Percentiles rank a stretch among this genome's conserved stretches.
Conservation (phyloP, 768 basidiomycete species). For the Lanmaoa rubissima region DNA sequence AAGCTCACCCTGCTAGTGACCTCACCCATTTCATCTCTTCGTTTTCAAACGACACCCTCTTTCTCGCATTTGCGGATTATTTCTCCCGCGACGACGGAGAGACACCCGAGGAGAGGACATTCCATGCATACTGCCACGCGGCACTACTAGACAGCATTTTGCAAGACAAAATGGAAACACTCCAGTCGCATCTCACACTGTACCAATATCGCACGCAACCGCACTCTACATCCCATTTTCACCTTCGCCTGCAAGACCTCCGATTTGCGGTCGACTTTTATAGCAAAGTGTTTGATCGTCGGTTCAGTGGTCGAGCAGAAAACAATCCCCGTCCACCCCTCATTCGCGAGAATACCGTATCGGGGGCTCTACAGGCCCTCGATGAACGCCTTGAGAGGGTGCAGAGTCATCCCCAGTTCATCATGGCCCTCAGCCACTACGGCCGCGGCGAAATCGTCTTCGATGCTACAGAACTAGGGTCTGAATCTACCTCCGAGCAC, state of each 20-base stretch:
- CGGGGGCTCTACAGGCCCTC: constrained; percentile 60
- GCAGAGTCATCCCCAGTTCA: constrained; percentile 19
- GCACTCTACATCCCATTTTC: constrained; percentile 57
- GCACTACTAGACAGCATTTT: constrained; percentile 82
- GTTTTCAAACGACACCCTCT: constrained; percentile 77
- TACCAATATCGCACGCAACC: constrained; percentile 66
- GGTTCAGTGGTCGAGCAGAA: constrained; percentile 70
- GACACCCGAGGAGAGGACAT: constrained; percentile 56
- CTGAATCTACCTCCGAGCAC: constrained; percentile 10
- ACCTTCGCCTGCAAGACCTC: constrained; percentile 69
- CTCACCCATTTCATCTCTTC: constrained; percentile 84
- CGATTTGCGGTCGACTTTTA: constrained; percentile 78
- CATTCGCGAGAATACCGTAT: constrained; percentile 69
- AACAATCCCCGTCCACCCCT: constrained; percentile 65
- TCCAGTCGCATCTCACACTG: constrained; percentile 72
- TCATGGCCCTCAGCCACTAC: constrained; percentile 47
- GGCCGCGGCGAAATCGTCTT: constrained; percentile 49
- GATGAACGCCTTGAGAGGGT: constrained; percentile 55
- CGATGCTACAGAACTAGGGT: constrained; percentile 14
- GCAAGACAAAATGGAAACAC: constrained; percentile 82
- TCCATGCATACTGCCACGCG: constrained; percentile 74
- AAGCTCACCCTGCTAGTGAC: constrained; percentile 67
- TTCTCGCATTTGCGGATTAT: constrained; percentile 79
- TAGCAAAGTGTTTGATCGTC: constrained; percentile 66
- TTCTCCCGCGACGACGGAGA: constrained; percentile 63